phyloP scores from a whole-genome alignment of 164 flowering plant genomes.

The Chimonanthus praecox region DNA sequence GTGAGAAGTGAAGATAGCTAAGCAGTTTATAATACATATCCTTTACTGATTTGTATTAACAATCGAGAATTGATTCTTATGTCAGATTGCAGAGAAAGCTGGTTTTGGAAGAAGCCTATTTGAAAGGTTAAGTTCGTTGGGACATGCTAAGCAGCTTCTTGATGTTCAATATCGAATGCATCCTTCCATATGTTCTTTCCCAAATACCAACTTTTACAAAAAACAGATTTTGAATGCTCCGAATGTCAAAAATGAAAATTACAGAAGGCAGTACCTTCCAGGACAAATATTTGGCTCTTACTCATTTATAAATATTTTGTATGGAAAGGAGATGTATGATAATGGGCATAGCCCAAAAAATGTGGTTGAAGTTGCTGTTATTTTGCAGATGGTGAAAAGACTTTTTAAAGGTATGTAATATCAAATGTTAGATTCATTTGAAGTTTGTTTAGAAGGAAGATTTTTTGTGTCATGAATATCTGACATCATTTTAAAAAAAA shows the following conservation, averaged over 20 bases:
- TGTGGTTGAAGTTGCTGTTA: constrained; percentile 36
- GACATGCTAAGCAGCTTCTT: constrained; percentile 32
- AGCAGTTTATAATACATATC: neutral
- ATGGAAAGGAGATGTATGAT: constrained; percentile 28
- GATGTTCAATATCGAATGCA: constrained; percentile 54
- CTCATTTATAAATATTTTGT: constrained; percentile 33
- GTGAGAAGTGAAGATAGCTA: neutral
- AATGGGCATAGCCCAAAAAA: constrained; percentile 26
- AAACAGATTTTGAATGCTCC: constrained; percentile 29
- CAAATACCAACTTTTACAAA: constrained; percentile 36
- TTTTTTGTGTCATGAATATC: neutral
- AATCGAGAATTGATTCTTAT: neutral
- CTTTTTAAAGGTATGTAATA: constrained; percentile 31
- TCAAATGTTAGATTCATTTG: neutral
- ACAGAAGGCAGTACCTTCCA: constrained; percentile 25
- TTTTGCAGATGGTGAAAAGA: constrained; percentile 20
- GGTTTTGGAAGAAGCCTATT: constrained; percentile 53
- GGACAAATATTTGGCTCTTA: constrained; percentile 41
- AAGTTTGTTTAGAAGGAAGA: neutral
- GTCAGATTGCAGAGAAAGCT: constrained; percentile 32
- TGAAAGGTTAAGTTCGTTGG: constrained; percentile 33
- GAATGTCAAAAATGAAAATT: constrained; percentile 19
- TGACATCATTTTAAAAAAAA: too few relatives aligned
- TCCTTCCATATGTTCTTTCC: constrained; percentile 48
- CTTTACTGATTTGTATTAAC: neutral